Evolutionary conservation across 176 grass and related monocot species (phyloP), one percentile per base, ranked within the genome.

Genomic region (Bothriochloa decipiens): DNA sequence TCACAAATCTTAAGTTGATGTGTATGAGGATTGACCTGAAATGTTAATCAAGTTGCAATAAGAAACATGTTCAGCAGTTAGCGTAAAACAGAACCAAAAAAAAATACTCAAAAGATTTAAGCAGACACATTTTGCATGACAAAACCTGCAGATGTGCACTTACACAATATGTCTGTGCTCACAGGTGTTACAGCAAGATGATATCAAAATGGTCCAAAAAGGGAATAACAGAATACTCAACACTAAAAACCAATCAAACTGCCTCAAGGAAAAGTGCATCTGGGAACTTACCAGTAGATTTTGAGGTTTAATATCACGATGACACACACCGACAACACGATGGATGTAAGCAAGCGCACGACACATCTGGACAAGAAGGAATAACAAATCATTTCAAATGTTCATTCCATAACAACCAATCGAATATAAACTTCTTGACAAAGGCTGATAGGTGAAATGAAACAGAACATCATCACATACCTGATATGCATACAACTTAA

Each of bases 251-350:
- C 22, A 58, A 12, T 33, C 4, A 49, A 17, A 23, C 3, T 23
- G 9, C 22, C 8, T 35, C 27, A 49, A 60, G 55, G 25, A 58
- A 60, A 41, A 68, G 65, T 36, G 76, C 57, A 5, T 49, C 70
- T 43, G 72, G 82, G 88, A 73, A 81, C 81, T 87, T 88, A 94
- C 95, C 86, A 97, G 76, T 49, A 97, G 76, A 97, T 97, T 97
- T 90, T 94, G 95, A 28, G 95, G 95, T 42, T 97, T 97, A 84
- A 97, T 97, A 80, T 97, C 95, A 78, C 95, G 90, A 83, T 97
- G 95, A 61, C 95, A 97, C 52, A 94, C 92, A 40, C 92, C 95
- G 43, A 92, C 88, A 81, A 97, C 92, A 68, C 90, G 92, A 83
- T 97, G 95, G 18, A 91, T 83, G 76, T 97, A 92, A 81, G 95